Evolutionary conservation across 2,329 filamentous ascomycete genomes (phyloP).

Genomic region (Pseudopithomyces maydicus): DNA sequence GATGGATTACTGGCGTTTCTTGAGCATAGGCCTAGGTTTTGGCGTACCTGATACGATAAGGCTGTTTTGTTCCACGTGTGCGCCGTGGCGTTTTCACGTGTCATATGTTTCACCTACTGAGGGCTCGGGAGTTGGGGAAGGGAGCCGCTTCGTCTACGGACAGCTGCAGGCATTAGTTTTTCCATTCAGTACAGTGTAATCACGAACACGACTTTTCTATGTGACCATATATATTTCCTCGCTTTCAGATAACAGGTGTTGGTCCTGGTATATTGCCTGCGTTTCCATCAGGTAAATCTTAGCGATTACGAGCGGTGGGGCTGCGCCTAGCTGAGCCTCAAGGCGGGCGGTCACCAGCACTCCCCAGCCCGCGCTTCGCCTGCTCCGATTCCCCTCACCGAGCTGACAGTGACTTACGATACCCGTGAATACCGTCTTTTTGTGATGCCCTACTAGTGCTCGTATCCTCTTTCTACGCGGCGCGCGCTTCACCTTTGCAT

Average conservation of each 20-base stretch:
- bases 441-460: background rate
- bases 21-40: background rate
- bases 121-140: background rate
- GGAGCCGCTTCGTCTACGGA: background rate
- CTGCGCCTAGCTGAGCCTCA: background rate
- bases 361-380: background rate
- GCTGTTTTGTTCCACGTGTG: background rate
- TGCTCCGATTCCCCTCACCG: background rate
- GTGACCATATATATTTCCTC: too few relatives aligned
- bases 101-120: background rate
- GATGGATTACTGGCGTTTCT: background rate
- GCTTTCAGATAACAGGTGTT: too few relatives aligned
- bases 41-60: background rate
- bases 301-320: conserved; percentile 1
- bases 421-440: background rate
- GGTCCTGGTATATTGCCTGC: too few relatives aligned
- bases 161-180: background rate
- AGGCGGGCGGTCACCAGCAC: too few relatives aligned
- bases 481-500: background rate
- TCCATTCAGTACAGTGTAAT: background rate
- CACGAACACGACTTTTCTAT: background rate
- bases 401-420: too few relatives aligned
- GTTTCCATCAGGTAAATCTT: background rate
- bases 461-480: background rate
- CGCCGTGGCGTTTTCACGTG: background rate